Base-by-base conservation (phyloP, 2,329 filamentous ascomycete genomes). In the Cytospora schulzeri region DNA sequence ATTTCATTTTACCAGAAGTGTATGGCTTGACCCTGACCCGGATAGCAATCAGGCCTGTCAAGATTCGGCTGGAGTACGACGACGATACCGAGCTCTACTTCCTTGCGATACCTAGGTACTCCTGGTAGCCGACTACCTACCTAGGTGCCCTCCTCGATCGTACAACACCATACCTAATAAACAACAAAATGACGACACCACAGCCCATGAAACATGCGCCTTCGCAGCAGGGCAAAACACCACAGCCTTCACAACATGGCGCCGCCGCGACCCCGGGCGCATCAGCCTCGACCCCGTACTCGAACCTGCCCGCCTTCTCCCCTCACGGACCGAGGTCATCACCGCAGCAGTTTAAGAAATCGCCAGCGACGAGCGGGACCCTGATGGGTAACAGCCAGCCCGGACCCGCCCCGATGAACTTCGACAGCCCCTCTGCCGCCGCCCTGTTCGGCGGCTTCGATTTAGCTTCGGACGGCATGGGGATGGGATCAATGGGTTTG, bases 261-360 rank as follows among this genome's bases (percentile, higher is more conserved):
- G 79, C 83, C 2, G 84, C 78, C 6, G 85, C 84, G 3, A 89
- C 87, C 7, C 87, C 87, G 17, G 86, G 86, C 22, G 86, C 87
- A n/a, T 88, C 87, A n/a, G 86, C 87, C 28, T 88, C 87, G 41
- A 89, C 87, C 1, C 87, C 87, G 17, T 89, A 89, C 75, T 88
- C 80, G 1, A 67, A 67, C 51, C 62, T 67, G 14, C 81, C 84
- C 59, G 85, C 81, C 41, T 85, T 88, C 71, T 88, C 87, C 2
- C 86, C 87, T 4, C 79, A 77, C 31, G 85, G 80, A 35, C 82
- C 79, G 12, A 80, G 81, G 58, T 87, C 85, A 11, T 89, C 87
- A 60, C 87, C 87, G 4, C 86, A 89, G 73, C 84, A 87, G 63
- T 78, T 88, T 50, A 87, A 86, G 76, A 87, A 87, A 71, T 88